Conservation (phyloP, 306 rosid species). For the Trifolium fragiferum region DNA sequence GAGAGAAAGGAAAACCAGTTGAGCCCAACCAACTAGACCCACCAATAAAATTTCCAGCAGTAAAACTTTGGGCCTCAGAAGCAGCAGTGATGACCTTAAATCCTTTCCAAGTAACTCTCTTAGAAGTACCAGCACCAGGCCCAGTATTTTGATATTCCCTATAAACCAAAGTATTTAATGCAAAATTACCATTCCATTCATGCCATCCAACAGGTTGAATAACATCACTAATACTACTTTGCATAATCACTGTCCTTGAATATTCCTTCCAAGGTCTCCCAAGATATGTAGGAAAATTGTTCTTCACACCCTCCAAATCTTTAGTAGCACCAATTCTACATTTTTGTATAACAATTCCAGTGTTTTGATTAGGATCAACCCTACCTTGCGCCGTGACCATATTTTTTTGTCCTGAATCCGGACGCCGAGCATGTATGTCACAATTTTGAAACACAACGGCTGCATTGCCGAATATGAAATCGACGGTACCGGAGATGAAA, state of each 20-base stretch:
- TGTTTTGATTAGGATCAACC: slow-evolving; percentile 86
- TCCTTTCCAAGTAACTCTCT: slow-evolving; percentile 80
- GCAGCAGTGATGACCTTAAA: slow-evolving; percentile 61
- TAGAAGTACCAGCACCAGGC: slow-evolving; percentile 66
- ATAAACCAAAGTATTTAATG: slow-evolving; percentile 68
- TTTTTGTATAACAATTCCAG: slow-evolving; percentile 87
- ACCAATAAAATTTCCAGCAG: slow-evolving; percentile 63
- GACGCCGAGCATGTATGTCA: slow-evolving; percentile 82
- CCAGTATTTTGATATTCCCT: slow-evolving; percentile 78
- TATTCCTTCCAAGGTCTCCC: slow-evolving; percentile 96
- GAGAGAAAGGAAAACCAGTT: slow-evolving; percentile 75
- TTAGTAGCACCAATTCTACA: slow-evolving; percentile 76
- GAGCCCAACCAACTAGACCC: slow-evolving; percentile 74
- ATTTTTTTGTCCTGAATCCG: slow-evolving; percentile 81
- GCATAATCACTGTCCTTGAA: slow-evolving; percentile 83
- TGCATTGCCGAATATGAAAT: slow-evolving; percentile 87
- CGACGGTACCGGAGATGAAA: slow-evolving; percentile 72
- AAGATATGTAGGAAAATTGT: slow-evolving; percentile 62
- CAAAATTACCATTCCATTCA: slow-evolving; percentile 78
- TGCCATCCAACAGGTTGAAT: slow-evolving; percentile 81
- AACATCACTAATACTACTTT: slow-evolving; percentile 57
- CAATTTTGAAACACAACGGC: slow-evolving; percentile 77
- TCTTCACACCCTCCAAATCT: slow-evolving; percentile 53
- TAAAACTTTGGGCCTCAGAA: slow-evolving; percentile 65
- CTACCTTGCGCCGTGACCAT: slow-evolving; percentile 94